phyloP scores from a whole-genome alignment of 2,329 filamentous ascomycete species.

The Ascochyta viciae-villosae region DNA sequence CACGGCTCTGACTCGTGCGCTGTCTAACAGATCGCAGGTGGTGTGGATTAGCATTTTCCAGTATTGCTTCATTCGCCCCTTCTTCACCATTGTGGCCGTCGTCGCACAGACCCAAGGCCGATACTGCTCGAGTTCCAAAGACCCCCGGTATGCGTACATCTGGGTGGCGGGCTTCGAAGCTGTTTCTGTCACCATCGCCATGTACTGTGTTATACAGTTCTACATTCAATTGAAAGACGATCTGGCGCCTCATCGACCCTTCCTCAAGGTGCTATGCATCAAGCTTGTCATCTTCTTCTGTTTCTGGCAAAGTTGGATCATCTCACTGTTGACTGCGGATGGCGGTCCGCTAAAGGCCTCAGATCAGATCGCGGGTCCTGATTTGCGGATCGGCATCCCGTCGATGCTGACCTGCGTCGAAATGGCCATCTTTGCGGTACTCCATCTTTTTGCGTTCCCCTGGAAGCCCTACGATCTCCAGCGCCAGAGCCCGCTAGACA shows the following conservation, averaged over 20 bases:
- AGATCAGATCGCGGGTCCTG: conserved; percentile 69
- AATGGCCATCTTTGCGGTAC: conserved; percentile 79
- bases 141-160: conserved; percentile 80
- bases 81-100: conserved; percentile 81
- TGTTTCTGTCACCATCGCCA: conserved; percentile 77
- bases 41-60: conserved; percentile 85
- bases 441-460: conserved; percentile 85
- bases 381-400: conserved; percentile 82
- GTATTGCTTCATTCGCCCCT: conserved; percentile 81
- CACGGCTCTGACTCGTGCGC: neutral
- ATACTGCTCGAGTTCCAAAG: conserved; percentile 82
- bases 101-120: conserved; percentile 70
- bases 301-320: conserved; percentile 77
- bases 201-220: conserved; percentile 89
- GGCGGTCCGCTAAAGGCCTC: conserved; percentile 69
- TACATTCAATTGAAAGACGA: conserved; percentile 77
- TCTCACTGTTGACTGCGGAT: conserved; percentile 67
- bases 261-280: conserved; percentile 84
- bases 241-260: conserved; percentile 72
- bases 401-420: conserved; percentile 80
- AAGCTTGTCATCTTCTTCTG: conserved; percentile 91
- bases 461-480: conserved; percentile 70
- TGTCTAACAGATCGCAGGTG: conserved; percentile 56
- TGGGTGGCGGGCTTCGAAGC: conserved; percentile 80
- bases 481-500: conserved; percentile 31